Evolutionary conservation across 805 yeast species (phyloP).

Genomic region (Naumovozyma castellii): DNA sequence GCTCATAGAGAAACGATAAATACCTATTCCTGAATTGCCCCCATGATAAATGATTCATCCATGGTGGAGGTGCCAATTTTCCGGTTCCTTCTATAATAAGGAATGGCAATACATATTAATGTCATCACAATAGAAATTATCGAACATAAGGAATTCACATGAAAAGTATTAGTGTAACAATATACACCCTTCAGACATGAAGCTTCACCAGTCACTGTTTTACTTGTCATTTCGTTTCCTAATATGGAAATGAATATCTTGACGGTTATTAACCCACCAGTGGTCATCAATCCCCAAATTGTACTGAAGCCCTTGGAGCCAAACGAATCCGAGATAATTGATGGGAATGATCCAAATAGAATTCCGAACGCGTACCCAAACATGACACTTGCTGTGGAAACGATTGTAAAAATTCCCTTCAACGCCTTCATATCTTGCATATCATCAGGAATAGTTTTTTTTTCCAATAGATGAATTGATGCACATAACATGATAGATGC

Average conservation of each 20-base stretch:
- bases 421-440: background rate
- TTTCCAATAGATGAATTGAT: slow-evolving; percentile 25
- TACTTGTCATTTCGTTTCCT: slow-evolving; percentile 43
- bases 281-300: slow-evolving; percentile 65
- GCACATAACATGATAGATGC: slow-evolving; percentile 26
- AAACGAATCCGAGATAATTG: slow-evolving; percentile 62
- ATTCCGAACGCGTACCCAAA: slow-evolving; percentile 64
- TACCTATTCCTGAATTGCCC: background rate
- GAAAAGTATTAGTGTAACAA: slow-evolving; percentile 41
- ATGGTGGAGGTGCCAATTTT: background rate
- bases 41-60: background rate
- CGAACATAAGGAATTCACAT: slow-evolving; percentile 21
- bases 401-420: slow-evolving; percentile 29
- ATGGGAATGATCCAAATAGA: slow-evolving; percentile 67
- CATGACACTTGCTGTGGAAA: slow-evolving; percentile 43
- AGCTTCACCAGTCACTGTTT: slow-evolving; percentile 34
- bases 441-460: background rate
- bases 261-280: slow-evolving; percentile 55
- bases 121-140: slow-evolving; percentile 3
- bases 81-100: background rate
- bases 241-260: slow-evolving; percentile 45
- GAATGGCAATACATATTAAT: background rate
- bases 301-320: slow-evolving; percentile 63
- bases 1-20: too few relatives aligned
- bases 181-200: slow-evolving; percentile 36